These are phyloP conservation scores for Hibiscus tridactylites DNA, from an alignment of 345 rosid species.

Conservation along the genomic window DNA sequence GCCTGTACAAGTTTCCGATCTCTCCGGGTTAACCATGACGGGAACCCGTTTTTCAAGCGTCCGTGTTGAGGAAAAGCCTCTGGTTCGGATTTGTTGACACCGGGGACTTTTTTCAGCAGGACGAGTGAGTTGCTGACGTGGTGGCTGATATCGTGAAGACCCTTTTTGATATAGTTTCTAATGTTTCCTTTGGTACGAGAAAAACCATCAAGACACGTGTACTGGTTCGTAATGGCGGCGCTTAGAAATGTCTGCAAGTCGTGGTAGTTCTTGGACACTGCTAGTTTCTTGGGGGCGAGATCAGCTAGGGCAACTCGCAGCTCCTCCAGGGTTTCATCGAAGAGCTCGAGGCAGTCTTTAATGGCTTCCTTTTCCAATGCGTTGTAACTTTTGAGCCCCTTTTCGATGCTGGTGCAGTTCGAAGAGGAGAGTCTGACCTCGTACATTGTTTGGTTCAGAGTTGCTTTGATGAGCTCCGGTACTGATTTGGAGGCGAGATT, in stretches of 20 bases:
- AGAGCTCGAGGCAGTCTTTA: slow-evolving; percentile 61
- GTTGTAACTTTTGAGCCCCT: slow-evolving; percentile 15
- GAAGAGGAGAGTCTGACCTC: slow-evolving; percentile 38
- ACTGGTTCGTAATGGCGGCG: slow-evolving; percentile 76
- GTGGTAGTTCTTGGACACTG: slow-evolving; percentile 25
- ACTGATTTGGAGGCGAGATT: slow-evolving; percentile 35
- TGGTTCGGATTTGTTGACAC: slow-evolving; percentile 19
- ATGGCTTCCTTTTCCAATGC: slow-evolving; percentile 40
- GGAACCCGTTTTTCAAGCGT: slow-evolving; percentile 40
- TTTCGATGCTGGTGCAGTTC: slow-evolving; percentile 37
- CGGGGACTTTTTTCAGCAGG: slow-evolving; percentile 55
- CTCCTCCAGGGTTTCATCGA: slow-evolving; percentile 37
- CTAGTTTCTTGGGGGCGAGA: slow-evolving; percentile 26
- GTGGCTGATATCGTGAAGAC: slow-evolving; percentile 45
- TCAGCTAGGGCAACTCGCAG: slow-evolving; percentile 35
- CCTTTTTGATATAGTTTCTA: slow-evolving; percentile 32
- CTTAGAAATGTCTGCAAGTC: slow-evolving; percentile 58
- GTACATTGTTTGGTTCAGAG: slow-evolving; percentile 41
- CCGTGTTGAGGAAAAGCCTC: slow-evolving; percentile 5
- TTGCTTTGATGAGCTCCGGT: slow-evolving; percentile 38
- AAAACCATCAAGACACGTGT: slow-evolving; percentile 89
- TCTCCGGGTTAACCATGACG: slow-evolving; percentile 42
- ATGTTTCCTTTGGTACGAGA: slow-evolving; percentile 28
- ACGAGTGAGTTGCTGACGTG: slow-evolving; percentile 57
- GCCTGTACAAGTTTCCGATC: slow-evolving; percentile 42